Evolutionary conservation across 2,329 filamentous ascomycete genomes (phyloP).

Genomic region (Diaporthe sp.): DNA sequence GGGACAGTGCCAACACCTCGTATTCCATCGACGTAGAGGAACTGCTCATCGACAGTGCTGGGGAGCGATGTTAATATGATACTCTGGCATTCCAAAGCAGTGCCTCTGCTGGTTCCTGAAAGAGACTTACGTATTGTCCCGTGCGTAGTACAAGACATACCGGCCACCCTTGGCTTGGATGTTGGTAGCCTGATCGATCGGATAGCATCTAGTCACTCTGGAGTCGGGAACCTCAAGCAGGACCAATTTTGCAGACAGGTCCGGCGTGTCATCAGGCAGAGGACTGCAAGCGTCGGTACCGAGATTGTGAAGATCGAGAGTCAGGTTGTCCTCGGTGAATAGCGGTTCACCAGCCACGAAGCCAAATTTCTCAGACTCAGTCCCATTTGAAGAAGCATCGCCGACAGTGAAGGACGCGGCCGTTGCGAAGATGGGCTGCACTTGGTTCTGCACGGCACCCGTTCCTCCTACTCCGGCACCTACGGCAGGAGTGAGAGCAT

Average conservation of each 20-base stretch:
- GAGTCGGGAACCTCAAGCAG: conserved; percentile 24
- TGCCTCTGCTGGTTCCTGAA: not conserved
- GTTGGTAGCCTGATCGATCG: conserved; percentile 10
- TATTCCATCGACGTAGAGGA: conserved; percentile 14
- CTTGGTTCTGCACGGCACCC: conserved; percentile 10
- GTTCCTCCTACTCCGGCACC: not conserved
- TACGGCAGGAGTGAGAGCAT: not conserved
- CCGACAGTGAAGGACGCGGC: conserved; percentile 15
- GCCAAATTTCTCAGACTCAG: conserved; percentile 2
- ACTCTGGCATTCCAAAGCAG: not conserved
- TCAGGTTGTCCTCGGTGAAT: not conserved
- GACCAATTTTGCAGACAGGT: conserved; percentile 18
- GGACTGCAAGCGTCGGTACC: conserved; percentile 16
- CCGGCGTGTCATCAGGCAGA: conserved; percentile 19
- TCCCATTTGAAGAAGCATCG: not conserved
- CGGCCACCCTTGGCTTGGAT: conserved; percentile 8
- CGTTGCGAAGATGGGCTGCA: conserved; percentile 15
- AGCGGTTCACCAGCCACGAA: not conserved
- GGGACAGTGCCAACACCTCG: conserved; percentile 3
- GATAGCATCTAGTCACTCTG: not conserved
- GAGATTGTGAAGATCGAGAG: not conserved
- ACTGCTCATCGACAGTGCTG: conserved; percentile 18
- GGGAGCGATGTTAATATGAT: not conserved
- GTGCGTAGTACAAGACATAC: conserved; percentile 11
- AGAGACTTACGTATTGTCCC: conserved; percentile 4